Conservation (phyloP, 2,329 filamentous ascomycete species). For the Colletotrichum sansevieriae region DNA sequence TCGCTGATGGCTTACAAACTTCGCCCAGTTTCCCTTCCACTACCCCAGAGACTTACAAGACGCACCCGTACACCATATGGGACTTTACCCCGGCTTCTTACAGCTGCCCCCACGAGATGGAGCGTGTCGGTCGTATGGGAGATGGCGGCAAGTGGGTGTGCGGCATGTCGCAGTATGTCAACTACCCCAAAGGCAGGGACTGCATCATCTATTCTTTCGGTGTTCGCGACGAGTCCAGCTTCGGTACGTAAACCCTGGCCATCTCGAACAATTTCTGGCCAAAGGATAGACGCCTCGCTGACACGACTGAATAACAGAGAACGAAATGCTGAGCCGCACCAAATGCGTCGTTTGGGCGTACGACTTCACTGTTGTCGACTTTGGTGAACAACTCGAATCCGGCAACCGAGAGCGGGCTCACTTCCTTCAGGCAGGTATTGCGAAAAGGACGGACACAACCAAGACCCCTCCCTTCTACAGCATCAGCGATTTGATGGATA, state of each 20-base stretch:
- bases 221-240: slow-evolving; percentile 52
- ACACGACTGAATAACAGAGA: slow-evolving; percentile 44
- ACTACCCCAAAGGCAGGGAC: slow-evolving; percentile 42
- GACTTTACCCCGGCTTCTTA: slow-evolving; percentile 56
- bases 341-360: slow-evolving; percentile 55
- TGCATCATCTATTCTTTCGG: slow-evolving; percentile 57
- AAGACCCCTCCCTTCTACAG: slow-evolving; percentile 49
- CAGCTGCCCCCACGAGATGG: slow-evolving; percentile 56
- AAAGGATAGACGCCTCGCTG: slow-evolving; percentile 13
- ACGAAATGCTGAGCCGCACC: slow-evolving; percentile 53
- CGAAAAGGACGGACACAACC: slow-evolving; percentile 46
- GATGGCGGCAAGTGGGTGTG: slow-evolving; percentile 60
- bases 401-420: slow-evolving; percentile 46
- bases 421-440: slow-evolving; percentile 51
- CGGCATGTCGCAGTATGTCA: slow-evolving; percentile 54
- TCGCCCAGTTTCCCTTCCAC: slow-evolving; percentile 45
- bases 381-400: slow-evolving; percentile 47
- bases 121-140: slow-evolving; percentile 54
- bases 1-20: neutral
- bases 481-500: slow-evolving; percentile 53
- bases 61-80: slow-evolving; percentile 53
- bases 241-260: slow-evolving; percentile 44
- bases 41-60: slow-evolving; percentile 39
- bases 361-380: slow-evolving; percentile 53
- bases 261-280: no score